These are phyloP conservation scores for Sporothrix variecibatus DNA, from an alignment of 2,329 filamentous ascomycete genomes.

Conservation along the genomic window DNA sequence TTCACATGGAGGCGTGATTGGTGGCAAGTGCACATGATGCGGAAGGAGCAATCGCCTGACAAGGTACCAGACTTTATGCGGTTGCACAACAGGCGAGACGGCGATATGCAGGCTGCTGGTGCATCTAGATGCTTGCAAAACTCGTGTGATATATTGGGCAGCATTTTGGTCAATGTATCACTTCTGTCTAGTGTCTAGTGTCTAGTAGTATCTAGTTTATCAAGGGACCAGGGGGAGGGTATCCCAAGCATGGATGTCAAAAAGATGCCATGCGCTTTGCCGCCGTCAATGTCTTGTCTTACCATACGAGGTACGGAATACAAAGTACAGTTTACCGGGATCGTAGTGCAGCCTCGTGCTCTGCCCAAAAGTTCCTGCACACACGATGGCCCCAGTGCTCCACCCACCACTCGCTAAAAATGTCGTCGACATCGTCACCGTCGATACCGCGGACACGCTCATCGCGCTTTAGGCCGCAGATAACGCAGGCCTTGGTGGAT, in stretches of 20 bases:
- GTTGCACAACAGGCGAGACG: constrained; percentile 4
- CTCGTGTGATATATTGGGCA: not conserved
- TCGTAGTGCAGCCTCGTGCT: constrained; percentile 69
- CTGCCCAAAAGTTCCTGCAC: constrained; percentile 83
- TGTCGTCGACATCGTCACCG: constrained; percentile 71
- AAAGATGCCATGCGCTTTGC: not conserved
- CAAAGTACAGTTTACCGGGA: constrained; percentile 24
- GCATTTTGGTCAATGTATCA: not conserved
- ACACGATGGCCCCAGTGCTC: constrained; percentile 82
- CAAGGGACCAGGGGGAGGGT: not conserved
- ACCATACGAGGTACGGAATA: not conserved
- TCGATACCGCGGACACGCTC: constrained; percentile 79
- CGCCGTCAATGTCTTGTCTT: not conserved
- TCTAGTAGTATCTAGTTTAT: not conserved
- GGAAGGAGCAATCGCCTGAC: not conserved
- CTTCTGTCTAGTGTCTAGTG: not conserved
- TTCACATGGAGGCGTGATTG: not conserved
- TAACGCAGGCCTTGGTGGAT: constrained; percentile 72
- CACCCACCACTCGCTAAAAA: constrained; percentile 95
- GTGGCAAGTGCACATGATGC: not conserved
- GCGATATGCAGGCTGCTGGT: not conserved
- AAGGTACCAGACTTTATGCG: not conserved
- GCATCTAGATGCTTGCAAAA: not conserved
- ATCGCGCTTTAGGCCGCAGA: constrained; percentile 86
- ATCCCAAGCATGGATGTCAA: constrained; percentile 5